Evolutionary conservation across 1,139 yeast species (phyloP), one percentile per base, ranked within the genome.

Genomic region (Nakaseomyces glabratus): DNA sequence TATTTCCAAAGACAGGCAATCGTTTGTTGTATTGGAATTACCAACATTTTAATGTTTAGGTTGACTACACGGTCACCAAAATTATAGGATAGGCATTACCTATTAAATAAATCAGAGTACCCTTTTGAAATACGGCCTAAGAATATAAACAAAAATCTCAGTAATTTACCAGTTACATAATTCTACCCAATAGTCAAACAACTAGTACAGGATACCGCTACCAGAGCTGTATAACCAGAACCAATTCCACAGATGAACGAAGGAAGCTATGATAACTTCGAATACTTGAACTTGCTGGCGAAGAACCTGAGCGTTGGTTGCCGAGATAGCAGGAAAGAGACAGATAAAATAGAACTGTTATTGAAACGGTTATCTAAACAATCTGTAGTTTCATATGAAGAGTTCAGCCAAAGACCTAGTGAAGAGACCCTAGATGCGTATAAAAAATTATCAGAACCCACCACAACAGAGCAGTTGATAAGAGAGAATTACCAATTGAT

Each of bases 341-440:
- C 54, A 3, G 57, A 49, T 21, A 46, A 44, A 31, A 43, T 55
- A 10, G 55, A 49, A 23, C 39, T 43, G 15, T 35, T 51, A 6
- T 34, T 54, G n/a, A 45, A 45, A 32, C 39, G 55, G 19, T 39
- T 54, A n/a, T 55, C 60, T 4, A 51, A 52, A 34, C 55, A 52
- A 24, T 43, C 54, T 3, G 48, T 49, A 1, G 43, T 52, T 10
- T 41, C 51, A 4, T 54, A 47, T 37, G 53, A 51, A 12, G 48
- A 51, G 12, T 34, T 47, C 5, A 40, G 46, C 16, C 6, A 25
- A 9, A 13, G n/a, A 2, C 20, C 35, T 4, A 14, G 15, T 17
- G 15, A 17, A 8, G 21, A 26, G 15, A 26, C 30, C 2, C 11
- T 11, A n/a, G 10, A 26, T n/a, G 18, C 17, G 4, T 26, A n/a